Percentiles rank a stretch among this genome's conserved stretches.
Conservation (phyloP, 805 yeast genomes). For the Yamadazyma olivae region DNA sequence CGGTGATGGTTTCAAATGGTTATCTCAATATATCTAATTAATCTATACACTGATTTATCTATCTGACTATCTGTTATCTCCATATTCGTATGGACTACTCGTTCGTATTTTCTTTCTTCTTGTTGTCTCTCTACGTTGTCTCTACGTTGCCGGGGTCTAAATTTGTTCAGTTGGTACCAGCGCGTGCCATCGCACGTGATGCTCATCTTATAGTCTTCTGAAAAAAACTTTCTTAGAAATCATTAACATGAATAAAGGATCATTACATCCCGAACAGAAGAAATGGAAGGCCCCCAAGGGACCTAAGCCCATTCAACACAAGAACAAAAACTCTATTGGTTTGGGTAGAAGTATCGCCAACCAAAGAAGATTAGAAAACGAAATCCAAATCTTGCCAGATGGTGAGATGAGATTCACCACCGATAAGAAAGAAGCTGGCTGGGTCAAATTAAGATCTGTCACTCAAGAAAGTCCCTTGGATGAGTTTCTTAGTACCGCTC, state of each 20-base stretch:
- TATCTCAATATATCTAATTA: slow-evolving; percentile 80
- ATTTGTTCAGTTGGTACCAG: too few relatives aligned
- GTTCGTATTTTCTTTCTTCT: too few relatives aligned
- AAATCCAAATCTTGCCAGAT: slow-evolving; percentile 71
- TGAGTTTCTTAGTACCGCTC: slow-evolving; percentile 93
- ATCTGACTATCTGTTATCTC: too few relatives aligned
- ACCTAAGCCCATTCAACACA: slow-evolving; percentile 84
- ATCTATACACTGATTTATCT: background rate
- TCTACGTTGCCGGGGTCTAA: too few relatives aligned
- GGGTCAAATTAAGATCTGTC: slow-evolving; percentile 90
- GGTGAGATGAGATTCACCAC: slow-evolving; percentile 90
- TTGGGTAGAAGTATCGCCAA: slow-evolving; percentile 81
- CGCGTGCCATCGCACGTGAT: too few relatives aligned
- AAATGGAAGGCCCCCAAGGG: slow-evolving; percentile 90
- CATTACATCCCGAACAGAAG: slow-evolving; percentile 49
- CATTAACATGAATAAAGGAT: slow-evolving; percentile 29
- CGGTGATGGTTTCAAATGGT: slow-evolving; percentile 98
- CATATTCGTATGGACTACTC: too few relatives aligned
- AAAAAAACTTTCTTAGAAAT: too few relatives aligned
- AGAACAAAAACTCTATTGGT: slow-evolving; percentile 80
- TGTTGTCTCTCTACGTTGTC: too few relatives aligned
- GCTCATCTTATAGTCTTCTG: too few relatives aligned
- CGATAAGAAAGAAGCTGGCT: slow-evolving; percentile 74
- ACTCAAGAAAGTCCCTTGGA: slow-evolving; percentile 93
- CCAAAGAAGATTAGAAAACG: slow-evolving; percentile 66